Evolutionary conservation across 2,329 filamentous ascomycete species (phyloP), one percentile per base, ranked within the genome.

Genomic region (Sporothrix pallida): DNA sequence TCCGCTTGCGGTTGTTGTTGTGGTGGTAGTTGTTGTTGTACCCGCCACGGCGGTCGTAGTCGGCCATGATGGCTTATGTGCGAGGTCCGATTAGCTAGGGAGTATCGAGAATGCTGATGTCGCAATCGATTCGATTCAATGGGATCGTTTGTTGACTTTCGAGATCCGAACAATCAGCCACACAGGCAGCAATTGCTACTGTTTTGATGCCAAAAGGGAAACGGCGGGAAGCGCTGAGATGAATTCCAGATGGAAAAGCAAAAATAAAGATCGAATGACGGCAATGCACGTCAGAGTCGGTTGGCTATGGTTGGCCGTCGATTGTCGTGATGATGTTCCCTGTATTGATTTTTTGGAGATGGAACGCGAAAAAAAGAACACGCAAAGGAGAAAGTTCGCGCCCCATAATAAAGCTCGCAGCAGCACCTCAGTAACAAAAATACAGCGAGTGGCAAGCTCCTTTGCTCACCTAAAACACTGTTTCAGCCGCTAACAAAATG

Each of bases 1-100:
- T 89, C 79, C 92, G 88, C 84, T 97, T 97, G 81, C 92, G 90
- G 81, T 73, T 74, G 71, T 67, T 74, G 23, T 70, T 65, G 56
- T 52, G n/a, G 71, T 71, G n/a, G 54, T 60, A n/a, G 56, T 60
- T 60, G 56, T 68, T 72, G 70, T 90, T 85, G 79, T 87, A 83
- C 75, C 88, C 85, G 74, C 76, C 83, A 15, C 81, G 83, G 76
- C 87, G 84, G 76, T 89, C 87, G 81, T 88, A 85, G 78, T 90
- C 88, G 65, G 86, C 85, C 88, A 90, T 87, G 72, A 75, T 78
- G 10, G 44, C 37, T 23, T 31, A 23, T 58, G 65, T 50, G 23
- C 2, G 37, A 26, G n/a, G 15, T 23, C n/a, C 31, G 31, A 48
- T n/a, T 50, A 12, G 7, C 50, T 37, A 20, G 12, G 26, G n/a